phyloP scores from a whole-genome alignment of 2,329 filamentous ascomycete genomes.

The Pleurostoma richardsiae region DNA sequence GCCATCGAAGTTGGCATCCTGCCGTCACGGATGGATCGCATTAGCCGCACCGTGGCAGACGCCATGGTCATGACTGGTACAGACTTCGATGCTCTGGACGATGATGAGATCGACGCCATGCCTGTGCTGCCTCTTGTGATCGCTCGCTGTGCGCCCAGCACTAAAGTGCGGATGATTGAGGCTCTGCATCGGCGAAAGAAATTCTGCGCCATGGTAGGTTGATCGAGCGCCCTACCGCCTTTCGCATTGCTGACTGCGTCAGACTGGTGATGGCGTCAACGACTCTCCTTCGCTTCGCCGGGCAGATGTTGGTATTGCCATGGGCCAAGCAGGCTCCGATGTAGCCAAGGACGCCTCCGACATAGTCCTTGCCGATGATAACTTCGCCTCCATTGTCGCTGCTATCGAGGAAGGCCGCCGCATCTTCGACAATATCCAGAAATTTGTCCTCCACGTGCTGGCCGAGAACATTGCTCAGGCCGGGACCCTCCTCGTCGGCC shows the following conservation, averaged over 20 bases:
- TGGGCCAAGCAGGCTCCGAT: conserved; percentile 56
- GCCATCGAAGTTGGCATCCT: conserved; percentile 33
- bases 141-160: conserved; percentile 64
- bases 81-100: conserved; percentile 57
- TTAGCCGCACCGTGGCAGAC: conserved; percentile 37
- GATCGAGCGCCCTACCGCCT: background rate
- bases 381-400: conserved; percentile 66
- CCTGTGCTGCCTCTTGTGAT: conserved; percentile 62
- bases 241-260: background rate
- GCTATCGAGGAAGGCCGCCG: conserved; percentile 52
- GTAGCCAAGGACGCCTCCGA: conserved; percentile 62
- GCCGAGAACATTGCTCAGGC: conserved; percentile 25
- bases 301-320: conserved; percentile 63
- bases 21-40: background rate
- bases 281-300: conserved; percentile 60
- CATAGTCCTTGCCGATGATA: conserved; percentile 64
- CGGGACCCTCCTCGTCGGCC: conserved; percentile 55
- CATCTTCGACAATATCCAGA: conserved; percentile 53
- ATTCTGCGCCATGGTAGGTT: conserved; percentile 49
- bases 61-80: conserved; percentile 50
- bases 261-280: conserved; percentile 68
- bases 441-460: background rate
- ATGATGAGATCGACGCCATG: conserved; percentile 57
- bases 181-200: conserved; percentile 60
- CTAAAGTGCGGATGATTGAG: conserved; percentile 71